Evolutionary conservation across 768 basidiomycete genomes (phyloP), one percentile per base, ranked within the genome.

Genomic region (Tylopilus subfusipes): DNA sequence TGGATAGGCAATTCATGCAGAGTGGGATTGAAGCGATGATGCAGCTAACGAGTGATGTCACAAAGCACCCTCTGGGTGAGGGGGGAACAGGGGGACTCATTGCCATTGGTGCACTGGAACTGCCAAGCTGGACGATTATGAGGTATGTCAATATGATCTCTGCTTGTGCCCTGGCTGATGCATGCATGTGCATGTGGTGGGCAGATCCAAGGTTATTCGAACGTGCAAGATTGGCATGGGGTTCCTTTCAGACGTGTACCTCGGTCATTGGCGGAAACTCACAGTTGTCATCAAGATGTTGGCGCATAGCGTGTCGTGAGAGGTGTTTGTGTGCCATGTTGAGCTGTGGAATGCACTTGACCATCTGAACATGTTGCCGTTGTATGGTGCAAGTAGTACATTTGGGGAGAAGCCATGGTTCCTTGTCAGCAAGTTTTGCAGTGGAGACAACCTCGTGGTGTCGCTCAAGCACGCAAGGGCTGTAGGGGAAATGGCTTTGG

Each of bases 111-210:
- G 47, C 52, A 1, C 49, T 54, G 14, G 68, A 72, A 38, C 60
- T 90, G 29, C 88, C 88, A 0, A 78, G 75, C n/a, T n/a, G n/a
- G n/a, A n/a, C n/a, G n/a, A 90, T 90, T 60, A 90, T 88, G 4
- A 73, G 76, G 82, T 81, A 57, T 33, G 69, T 55, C 24, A 50
- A 11, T 29, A 48, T 33, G 2, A 42, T 13, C 13, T 16, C 3
- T 25, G 2, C 25, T 31, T 42, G 33, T 2, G 19, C 6, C 29
- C 4, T 30, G 19, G 27, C 46, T 57, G 8, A 60, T 25, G n/a
- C 14, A 40, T 1, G 18, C 25, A n/a, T 0, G 33, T 25, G 27
- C 10, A 5, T 8, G 9, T 27, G 48, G 18, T 58, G 48, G 59
- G 46, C 45, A 82, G 82, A 48, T 89, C 86, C 62, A 91, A 94